These are phyloP conservation scores for Calocybe gangraenosa DNA, from an alignment of 768 basidiomycete species.

Conservation along the genomic window DNA sequence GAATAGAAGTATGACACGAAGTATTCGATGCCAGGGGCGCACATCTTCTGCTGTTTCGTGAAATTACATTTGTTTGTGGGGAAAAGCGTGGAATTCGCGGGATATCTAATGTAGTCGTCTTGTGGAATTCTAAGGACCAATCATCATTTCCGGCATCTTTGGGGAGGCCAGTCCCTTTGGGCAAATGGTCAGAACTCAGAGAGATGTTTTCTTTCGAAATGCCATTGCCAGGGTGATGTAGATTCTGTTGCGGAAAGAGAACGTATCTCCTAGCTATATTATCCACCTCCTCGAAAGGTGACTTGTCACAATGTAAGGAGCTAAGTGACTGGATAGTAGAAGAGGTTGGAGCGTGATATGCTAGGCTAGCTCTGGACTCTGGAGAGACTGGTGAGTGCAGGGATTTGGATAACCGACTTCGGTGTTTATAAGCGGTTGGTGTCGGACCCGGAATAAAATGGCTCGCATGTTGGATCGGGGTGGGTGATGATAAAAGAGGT, in stretches of 20 bases:
- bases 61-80: too few relatives aligned
- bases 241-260: neutral
- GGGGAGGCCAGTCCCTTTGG: neutral
- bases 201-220: neutral
- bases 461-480: neutral
- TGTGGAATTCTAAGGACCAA: too few relatives aligned
- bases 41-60: too few relatives aligned
- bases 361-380: neutral
- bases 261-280: conserved; percentile 1
- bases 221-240: neutral
- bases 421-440: neutral
- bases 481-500: conserved; percentile 18
- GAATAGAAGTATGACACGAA: neutral
- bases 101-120: too few relatives aligned
- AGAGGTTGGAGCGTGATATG: neutral
- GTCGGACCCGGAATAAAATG: neutral
- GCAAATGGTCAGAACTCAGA: neutral
- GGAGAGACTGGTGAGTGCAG: neutral
- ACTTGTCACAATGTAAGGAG: conserved; percentile 2
- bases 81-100: too few relatives aligned
- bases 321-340: conserved; percentile 3
- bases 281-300: conserved; percentile 11
- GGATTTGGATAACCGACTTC: neutral
- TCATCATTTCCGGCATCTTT: neutral
- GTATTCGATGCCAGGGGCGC: neutral